phyloP scores from a whole-genome alignment of 2,329 filamentous ascomycete species.

The Hypoxylon sp. region DNA sequence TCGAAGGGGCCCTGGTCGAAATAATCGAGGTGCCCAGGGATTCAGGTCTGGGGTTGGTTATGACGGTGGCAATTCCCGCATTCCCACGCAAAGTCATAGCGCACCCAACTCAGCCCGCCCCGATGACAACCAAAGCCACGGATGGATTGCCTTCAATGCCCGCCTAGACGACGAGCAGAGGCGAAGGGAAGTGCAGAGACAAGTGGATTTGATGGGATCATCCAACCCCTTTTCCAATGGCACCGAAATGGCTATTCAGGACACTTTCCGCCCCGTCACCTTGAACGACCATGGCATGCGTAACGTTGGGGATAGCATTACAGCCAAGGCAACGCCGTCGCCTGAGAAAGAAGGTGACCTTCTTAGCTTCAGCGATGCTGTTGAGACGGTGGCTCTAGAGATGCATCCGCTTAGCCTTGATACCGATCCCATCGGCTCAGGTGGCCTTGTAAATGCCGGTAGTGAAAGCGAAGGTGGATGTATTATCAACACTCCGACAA shows the following conservation, averaged over 20 bases:
- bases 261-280: slow-evolving; percentile 48
- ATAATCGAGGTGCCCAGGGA: slow-evolving; percentile 9
- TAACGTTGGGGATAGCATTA: slow-evolving; percentile 36
- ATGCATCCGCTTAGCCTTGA: neutral
- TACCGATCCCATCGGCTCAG: neutral
- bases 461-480: too few relatives aligned
- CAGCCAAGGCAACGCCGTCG: slow-evolving; percentile 30
- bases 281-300: slow-evolving; percentile 43
- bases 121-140: neutral
- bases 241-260: slow-evolving; percentile 20
- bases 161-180: slow-evolving; percentile 41
- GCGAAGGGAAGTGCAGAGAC: slow-evolving; percentile 14
- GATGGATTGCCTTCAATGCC: slow-evolving; percentile 44
- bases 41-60: slow-evolving; percentile 25
- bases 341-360: slow-evolving; percentile 33
- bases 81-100: neutral
- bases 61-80: neutral
- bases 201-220: neutral
- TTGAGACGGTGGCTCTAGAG: slow-evolving; percentile 2
- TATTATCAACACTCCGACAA: neutral
- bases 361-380: slow-evolving; percentile 16
- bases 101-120: neutral
- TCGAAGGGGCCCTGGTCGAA: slow-evolving; percentile 20
- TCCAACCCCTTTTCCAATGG: neutral
- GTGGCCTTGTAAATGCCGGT: neutral